Evolutionary conservation across 805 yeast genomes (phyloP).

Genomic region (Cyberlindnera euphorbiae): DNA sequence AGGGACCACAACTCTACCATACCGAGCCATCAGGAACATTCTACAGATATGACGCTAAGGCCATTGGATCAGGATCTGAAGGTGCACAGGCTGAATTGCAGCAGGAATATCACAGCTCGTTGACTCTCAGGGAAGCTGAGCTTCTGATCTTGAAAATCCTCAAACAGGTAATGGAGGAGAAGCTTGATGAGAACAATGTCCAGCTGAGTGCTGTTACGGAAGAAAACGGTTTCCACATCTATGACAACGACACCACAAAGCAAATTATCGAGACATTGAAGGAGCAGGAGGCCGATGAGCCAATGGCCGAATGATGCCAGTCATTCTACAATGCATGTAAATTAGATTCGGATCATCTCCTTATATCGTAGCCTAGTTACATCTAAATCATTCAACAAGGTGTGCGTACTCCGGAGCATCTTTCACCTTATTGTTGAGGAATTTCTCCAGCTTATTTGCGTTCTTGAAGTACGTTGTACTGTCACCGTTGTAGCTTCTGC

Average conservation of each 20-base stretch:
- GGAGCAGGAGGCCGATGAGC: conserved; percentile 55
- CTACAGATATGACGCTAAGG: conserved; percentile 96
- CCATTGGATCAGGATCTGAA: conserved; percentile 97
- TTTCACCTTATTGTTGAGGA: conserved; percentile 71
- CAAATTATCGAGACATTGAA: conserved; percentile 73
- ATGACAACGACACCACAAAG: conserved; percentile 77
- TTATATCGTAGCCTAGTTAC: no score
- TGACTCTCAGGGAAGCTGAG: conserved; percentile 92
- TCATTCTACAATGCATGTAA: no score
- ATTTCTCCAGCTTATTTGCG: conserved; percentile 91
- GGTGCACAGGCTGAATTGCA: conserved; percentile 98
- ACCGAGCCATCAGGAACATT: conserved; percentile 99
- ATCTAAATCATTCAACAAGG: conserved; percentile 42
- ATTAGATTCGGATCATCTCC: no score
- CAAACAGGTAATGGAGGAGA: conserved; percentile 99
- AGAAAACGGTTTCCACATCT: conserved; percentile 80
- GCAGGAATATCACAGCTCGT: conserved; percentile 90
- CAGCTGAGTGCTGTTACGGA: conserved; percentile 91
- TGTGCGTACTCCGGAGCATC: conserved; percentile 92
- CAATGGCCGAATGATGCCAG: conserved; percentile 6
- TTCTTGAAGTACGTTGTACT: conserved; percentile 92
- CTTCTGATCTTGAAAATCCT: conserved; percentile 79
- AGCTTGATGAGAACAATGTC: conserved; percentile 89
- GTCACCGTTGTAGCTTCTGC: conserved; percentile 90
- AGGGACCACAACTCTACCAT: conserved; percentile 94